Conservation (phyloP, 192 early-diverging fungal species). For the Diversispora epigaea region DNA sequence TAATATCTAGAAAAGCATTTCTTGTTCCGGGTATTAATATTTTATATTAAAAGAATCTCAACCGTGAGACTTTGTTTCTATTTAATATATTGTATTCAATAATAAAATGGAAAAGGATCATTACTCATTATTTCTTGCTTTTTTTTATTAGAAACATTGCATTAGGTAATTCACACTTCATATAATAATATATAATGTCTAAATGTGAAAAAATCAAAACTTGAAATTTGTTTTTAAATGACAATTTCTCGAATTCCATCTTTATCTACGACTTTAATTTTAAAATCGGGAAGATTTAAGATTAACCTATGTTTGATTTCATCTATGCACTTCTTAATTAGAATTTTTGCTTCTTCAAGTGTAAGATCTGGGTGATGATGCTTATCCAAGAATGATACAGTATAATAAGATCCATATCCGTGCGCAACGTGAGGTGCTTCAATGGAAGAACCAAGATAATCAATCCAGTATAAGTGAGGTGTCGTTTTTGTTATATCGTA, state of each 20-base stretch:
- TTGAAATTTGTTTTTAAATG: slow-evolving; percentile 38
- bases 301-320: slow-evolving; percentile 86
- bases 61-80: too few relatives aligned
- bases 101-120: too few relatives aligned
- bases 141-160: too few relatives aligned
- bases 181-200: too few relatives aligned
- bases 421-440: slow-evolving; percentile 86
- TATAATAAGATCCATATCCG: slow-evolving; percentile 90
- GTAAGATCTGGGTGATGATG: slow-evolving; percentile 82
- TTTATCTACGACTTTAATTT: slow-evolving; percentile 82
- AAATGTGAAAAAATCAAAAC: too few relatives aligned
- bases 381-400: slow-evolving; percentile 87
- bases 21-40: too few relatives aligned
- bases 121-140: too few relatives aligned
- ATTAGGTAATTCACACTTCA: too few relatives aligned
- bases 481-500: slow-evolving; percentile 70
- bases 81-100: too few relatives aligned
- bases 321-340: slow-evolving; percentile 80
- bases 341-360: slow-evolving; percentile 79
- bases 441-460: slow-evolving; percentile 79
- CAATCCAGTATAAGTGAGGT: slow-evolving; percentile 88
- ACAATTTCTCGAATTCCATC: slow-evolving; percentile 76
- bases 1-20: too few relatives aligned
- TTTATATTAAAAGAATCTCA: too few relatives aligned
- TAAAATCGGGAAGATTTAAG: slow-evolving; percentile 79